These are phyloP conservation scores for Dendrobium officinale DNA, from an alignment of 106 monocot species.

Conservation along the genomic window DNA sequence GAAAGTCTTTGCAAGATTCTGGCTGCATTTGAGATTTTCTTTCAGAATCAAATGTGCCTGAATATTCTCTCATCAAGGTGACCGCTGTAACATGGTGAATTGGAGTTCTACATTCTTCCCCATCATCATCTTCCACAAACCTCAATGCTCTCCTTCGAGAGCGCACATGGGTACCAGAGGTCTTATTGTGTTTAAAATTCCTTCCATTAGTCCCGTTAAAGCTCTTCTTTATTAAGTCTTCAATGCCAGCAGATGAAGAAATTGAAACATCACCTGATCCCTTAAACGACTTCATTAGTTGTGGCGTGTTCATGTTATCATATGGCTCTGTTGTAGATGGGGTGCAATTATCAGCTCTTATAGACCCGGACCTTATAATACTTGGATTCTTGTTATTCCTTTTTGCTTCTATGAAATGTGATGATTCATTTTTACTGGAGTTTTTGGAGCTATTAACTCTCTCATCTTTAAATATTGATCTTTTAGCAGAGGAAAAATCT, in stretches of 20 bases:
- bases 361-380: background rate
- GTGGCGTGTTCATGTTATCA: background rate
- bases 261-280: background rate
- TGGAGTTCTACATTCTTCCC: slow-evolving; percentile 1
- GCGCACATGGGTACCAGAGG: background rate
- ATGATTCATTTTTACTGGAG: background rate
- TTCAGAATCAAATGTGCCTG: slow-evolving; percentile 2
- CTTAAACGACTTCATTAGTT: background rate
- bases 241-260: background rate
- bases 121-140: slow-evolving; percentile 2
- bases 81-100: background rate
- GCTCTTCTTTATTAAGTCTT: background rate
- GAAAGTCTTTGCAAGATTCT: background rate
- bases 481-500: background rate
- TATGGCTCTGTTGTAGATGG: background rate
- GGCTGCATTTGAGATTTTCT: background rate
- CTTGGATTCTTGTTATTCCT: background rate
- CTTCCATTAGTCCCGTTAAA: background rate
- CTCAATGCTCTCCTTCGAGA: background rate
- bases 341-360: background rate
- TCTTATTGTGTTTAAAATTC: slow-evolving; percentile 5
- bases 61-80: background rate
- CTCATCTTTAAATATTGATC: background rate
- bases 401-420: background rate
- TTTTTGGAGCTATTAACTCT: background rate